phyloP scores from a whole-genome alignment of 352 stramenopile species.

The Phytophthora megakarya region DNA sequence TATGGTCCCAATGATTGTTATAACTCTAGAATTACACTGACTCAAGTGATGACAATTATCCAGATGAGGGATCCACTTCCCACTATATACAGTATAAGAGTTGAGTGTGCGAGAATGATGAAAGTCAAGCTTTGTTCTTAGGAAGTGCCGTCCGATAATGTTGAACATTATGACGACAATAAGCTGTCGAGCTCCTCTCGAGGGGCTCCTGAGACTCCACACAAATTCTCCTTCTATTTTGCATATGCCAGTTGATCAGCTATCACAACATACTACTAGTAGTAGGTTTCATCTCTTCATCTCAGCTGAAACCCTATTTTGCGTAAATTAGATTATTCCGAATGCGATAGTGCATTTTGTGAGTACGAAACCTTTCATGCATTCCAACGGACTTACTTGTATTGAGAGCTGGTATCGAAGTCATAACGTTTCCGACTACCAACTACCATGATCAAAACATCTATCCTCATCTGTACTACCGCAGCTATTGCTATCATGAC shows the following conservation, averaged over 20 bases:
- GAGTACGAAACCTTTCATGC: constrained; percentile 7
- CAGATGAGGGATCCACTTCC: constrained; percentile 46
- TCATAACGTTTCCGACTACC: too few relatives aligned
- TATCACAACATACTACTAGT: too few relatives aligned
- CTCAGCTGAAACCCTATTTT: too few relatives aligned
- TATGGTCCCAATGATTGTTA: constrained; percentile 34
- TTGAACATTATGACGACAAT: constrained; percentile 75
- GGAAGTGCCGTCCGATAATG: constrained; percentile 78
- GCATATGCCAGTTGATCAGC: neutral
- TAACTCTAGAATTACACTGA: constrained; percentile 84
- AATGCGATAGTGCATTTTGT: constrained; percentile 14
- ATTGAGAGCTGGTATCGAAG: too few relatives aligned
- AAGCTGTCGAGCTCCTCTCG: constrained; percentile 43
- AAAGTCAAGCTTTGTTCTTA: constrained; percentile 70
- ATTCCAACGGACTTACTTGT: constrained; percentile 3
- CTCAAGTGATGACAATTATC: constrained; percentile 62
- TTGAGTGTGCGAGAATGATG: constrained; percentile 55
- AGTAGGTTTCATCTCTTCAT: too few relatives aligned
- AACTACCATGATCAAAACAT: constrained; percentile 15
- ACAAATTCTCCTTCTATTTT: constrained; percentile 13
- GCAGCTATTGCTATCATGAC: constrained; percentile 6
- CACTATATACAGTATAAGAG: neutral
- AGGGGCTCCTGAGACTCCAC: constrained; percentile 56
- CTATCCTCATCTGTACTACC: constrained; percentile 3
- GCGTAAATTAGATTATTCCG: constrained; percentile 5